Evolutionary conservation across 768 basidiomycete species (phyloP).

Genomic region (Boletus fagicola): DNA sequence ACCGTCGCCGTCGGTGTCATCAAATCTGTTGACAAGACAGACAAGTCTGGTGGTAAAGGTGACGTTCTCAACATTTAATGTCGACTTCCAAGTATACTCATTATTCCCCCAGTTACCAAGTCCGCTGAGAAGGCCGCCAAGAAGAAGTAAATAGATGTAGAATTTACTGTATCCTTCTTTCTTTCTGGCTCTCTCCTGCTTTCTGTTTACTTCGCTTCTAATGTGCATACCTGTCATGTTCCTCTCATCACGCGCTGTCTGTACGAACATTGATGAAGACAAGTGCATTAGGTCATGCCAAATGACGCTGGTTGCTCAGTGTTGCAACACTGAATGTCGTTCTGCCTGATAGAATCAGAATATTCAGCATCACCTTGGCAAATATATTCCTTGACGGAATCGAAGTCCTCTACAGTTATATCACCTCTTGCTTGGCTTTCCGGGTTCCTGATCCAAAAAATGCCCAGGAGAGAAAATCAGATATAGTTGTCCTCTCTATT

Average conservation of each 20-base stretch:
- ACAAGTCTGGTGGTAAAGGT: slow-evolving; percentile 87
- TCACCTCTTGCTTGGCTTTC: too few species aligned
- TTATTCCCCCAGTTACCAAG: slow-evolving; percentile 68
- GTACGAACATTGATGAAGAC: slow-evolving; percentile 48
- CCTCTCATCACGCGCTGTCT: slow-evolving; percentile 40
- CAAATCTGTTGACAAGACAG: slow-evolving; percentile 95
- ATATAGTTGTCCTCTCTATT: too few species aligned
- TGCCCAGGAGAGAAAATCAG: too few species aligned
- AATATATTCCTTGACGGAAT: not conserved
- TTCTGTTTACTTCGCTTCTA: slow-evolving; percentile 35
- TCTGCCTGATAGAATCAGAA: too few species aligned
- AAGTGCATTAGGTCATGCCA: slow-evolving; percentile 27
- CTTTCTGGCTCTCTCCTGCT: slow-evolving; percentile 42
- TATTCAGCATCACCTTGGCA: not conserved
- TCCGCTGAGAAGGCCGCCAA: slow-evolving; percentile 94
- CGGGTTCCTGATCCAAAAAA: too few species aligned
- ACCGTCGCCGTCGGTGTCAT: slow-evolving; percentile 99
- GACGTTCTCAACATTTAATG: slow-evolving; percentile 23
- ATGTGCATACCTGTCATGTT: slow-evolving; percentile 37
- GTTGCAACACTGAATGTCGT: not conserved
- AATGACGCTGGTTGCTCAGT: not conserved
- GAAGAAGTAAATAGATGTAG: slow-evolving; percentile 92
- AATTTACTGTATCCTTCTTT: slow-evolving; percentile 60
- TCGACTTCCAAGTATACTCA: slow-evolving; percentile 10
- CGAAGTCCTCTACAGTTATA: too few species aligned